phyloP scores from a whole-genome alignment of 108 stramenopile genomes.

The Cyclotella cryptica region DNA sequence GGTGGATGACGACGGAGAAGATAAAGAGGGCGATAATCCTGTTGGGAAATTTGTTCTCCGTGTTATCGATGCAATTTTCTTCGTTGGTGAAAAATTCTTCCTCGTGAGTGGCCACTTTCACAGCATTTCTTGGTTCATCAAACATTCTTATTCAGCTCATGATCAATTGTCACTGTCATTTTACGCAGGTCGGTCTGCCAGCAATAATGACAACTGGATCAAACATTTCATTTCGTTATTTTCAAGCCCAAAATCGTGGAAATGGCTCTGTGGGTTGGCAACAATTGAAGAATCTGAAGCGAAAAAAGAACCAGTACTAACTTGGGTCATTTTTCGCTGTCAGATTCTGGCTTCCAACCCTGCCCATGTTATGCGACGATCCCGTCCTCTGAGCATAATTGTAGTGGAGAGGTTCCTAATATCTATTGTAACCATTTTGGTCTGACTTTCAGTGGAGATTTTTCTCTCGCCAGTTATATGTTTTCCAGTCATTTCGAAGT shows the following conservation, averaged over 20 bases:
- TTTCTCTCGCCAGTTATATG: too few relatives aligned
- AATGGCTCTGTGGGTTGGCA: constrained; percentile 54
- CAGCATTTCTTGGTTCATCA: not conserved
- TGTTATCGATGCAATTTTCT: constrained; percentile 69
- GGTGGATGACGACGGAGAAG: constrained; percentile 41
- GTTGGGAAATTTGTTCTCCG: constrained; percentile 55
- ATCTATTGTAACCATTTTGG: too few relatives aligned
- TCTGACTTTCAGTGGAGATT: too few relatives aligned
- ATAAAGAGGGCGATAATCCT: constrained; percentile 45
- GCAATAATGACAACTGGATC: constrained; percentile 33
- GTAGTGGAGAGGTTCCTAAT: too few relatives aligned
- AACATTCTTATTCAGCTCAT: not conserved
- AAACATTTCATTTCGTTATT: constrained; percentile 32
- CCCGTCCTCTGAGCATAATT: too few relatives aligned
- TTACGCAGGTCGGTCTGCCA: constrained; percentile 47
- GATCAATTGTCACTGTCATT: not conserved
- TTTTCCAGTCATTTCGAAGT: too few relatives aligned
- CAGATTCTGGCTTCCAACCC: too few relatives aligned
- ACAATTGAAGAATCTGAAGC: constrained; percentile 45
- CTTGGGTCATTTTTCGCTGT: too few relatives aligned
- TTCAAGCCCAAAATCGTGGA: constrained; percentile 51
- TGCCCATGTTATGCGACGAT: too few relatives aligned
- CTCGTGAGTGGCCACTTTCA: constrained; percentile 10
- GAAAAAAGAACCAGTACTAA: constrained; percentile 38
- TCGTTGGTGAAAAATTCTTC: constrained; percentile 71